Conservation (phyloP, 148 eudicot genomes). For the Rhododendron ovatum region DNA sequence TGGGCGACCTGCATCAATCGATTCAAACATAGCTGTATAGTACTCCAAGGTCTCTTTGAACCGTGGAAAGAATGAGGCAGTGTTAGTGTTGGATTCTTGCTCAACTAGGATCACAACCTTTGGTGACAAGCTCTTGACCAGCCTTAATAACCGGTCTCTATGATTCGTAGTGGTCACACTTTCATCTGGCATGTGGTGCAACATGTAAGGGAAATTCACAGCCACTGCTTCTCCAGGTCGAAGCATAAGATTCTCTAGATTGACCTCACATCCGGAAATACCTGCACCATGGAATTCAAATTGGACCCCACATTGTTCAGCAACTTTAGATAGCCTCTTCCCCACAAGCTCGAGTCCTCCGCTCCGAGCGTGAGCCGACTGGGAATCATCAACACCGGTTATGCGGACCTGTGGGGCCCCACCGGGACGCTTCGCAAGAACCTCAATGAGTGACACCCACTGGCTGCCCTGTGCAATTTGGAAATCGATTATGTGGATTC, state of each 20-base stretch:
- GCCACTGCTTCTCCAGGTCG: conserved; percentile 66
- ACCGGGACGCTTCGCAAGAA: conserved; percentile 50
- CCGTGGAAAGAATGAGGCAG: conserved; percentile 55
- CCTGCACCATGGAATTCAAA: conserved; percentile 77
- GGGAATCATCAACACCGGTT: conserved; percentile 83
- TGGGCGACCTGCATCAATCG: conserved; percentile 61
- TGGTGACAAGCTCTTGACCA: conserved; percentile 73
- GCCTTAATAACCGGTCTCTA: conserved; percentile 68
- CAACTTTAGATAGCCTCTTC: conserved; percentile 38
- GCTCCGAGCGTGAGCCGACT: conserved; percentile 73
- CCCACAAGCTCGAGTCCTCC: conserved; percentile 71
- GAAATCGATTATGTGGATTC: conserved; percentile 84
- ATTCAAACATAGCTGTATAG: conserved; percentile 85
- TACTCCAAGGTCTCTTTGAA: conserved; percentile 72
- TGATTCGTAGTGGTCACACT: conserved; percentile 80
- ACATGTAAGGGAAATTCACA: conserved; percentile 74
- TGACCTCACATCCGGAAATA: conserved; percentile 65
- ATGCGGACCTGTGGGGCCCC: conserved; percentile 74
- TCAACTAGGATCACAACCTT: conserved; percentile 68
- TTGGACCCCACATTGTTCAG: conserved; percentile 44
- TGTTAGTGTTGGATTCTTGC: conserved; percentile 93
- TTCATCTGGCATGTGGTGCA: conserved; percentile 98
- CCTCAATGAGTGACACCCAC: conserved; percentile 57
- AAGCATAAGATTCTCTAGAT: conserved; percentile 42
- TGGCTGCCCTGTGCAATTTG: conserved; percentile 86